Base-by-base conservation (phyloP, 176 grass and related monocot species). In the Echinochloa phyllopogon region DNA sequence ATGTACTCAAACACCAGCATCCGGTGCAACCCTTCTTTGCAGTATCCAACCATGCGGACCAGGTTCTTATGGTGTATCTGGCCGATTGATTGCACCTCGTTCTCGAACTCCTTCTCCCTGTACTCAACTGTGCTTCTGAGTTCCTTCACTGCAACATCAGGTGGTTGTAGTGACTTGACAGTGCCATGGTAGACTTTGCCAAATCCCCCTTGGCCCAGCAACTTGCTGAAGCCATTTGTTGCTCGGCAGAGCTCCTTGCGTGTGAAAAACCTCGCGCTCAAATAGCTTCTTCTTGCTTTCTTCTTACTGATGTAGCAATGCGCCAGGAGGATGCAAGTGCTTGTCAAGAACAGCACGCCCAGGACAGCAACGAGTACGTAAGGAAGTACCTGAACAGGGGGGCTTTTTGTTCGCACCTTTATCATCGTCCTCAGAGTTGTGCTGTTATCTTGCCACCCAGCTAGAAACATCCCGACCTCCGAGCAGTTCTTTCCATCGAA, bases 1-100 rank as follows among this genome's bases (percentile, higher is more conserved):
- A 86, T 79, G 84, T 21, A 86, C 55, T 86, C 84, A 21, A 86
- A 24, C 5, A 86, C 84, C 6, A 86, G 66, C 75, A 86, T 79
- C 21, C 84, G 75, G 42, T 72, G 52, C 75, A 18, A 18, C 1
- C 84, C 65, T 10, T 86, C 84, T 1, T 86, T 79, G 66, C 84
- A 72, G 56, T 79, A 80, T 0, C 67, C 76, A 21, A 86, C 3
- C 84, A 86, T 79, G 0, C 76, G 76, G 4, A 80, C 84, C 14
- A 86, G n/a, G 76, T 73, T 86, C 29, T 23, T 14, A 44, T 86
- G 84, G 76, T 86, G 75, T 76, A 86, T 79, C 56, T 8, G 43
- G 3, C 76, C 84, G 33, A 80, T 52, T 0, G 84, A 86, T 43
- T 64, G 55, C 21, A 86, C 66, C 76, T 86, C 84, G 15, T 86